Evolutionary conservation across 1,284 basidiomycete species (phyloP).

Genomic region (Singerocomus inundabilis): DNA sequence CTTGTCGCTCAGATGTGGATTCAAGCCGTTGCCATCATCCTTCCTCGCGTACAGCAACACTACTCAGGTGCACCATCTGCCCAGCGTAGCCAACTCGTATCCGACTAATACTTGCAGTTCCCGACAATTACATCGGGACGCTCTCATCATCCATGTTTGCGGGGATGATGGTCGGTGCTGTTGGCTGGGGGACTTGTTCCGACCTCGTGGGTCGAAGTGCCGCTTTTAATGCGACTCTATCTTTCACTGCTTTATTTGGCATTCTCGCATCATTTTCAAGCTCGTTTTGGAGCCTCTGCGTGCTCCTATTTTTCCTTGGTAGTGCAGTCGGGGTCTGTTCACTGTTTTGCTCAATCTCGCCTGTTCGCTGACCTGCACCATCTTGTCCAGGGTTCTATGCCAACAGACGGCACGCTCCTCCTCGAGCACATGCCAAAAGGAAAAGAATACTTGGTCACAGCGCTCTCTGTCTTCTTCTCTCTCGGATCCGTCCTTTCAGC

Average conservation of each 20-base stretch:
- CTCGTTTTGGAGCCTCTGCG: slow-evolving; percentile 73
- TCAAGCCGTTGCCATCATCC: slow-evolving; percentile 84
- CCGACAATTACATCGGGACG: slow-evolving; percentile 71
- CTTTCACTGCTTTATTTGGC: slow-evolving; percentile 89
- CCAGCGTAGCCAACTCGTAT: slow-evolving; percentile 9
- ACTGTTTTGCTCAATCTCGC: not conserved
- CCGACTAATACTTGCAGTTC: slow-evolving; percentile 44
- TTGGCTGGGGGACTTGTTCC: slow-evolving; percentile 88
- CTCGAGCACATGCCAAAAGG: slow-evolving; percentile 91
- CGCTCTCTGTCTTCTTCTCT: slow-evolving; percentile 95
- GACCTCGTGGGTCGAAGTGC: slow-evolving; percentile 83
- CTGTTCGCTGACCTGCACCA: slow-evolving; percentile 7
- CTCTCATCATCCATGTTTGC: slow-evolving; percentile 82
- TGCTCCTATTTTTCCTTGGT: slow-evolving; percentile 84
- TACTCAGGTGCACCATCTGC: slow-evolving; percentile 56
- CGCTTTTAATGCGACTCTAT: slow-evolving; percentile 91
- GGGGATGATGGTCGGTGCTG: slow-evolving; percentile 95
- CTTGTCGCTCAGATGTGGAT: slow-evolving; percentile 76
- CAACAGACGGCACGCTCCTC: slow-evolving; percentile 92
- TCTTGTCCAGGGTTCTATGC: slow-evolving; percentile 78
- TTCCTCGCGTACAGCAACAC: slow-evolving; percentile 90
- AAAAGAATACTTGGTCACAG: slow-evolving; percentile 91
- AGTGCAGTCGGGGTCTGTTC: slow-evolving; percentile 78
- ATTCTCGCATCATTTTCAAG: slow-evolving; percentile 75
- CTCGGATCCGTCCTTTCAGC: slow-evolving; percentile 86